Evolutionary conservation across 148 eudicot genomes (phyloP), one percentile per base, ranked within the genome.

Genomic region (Rhododendron ferrugineum): DNA sequence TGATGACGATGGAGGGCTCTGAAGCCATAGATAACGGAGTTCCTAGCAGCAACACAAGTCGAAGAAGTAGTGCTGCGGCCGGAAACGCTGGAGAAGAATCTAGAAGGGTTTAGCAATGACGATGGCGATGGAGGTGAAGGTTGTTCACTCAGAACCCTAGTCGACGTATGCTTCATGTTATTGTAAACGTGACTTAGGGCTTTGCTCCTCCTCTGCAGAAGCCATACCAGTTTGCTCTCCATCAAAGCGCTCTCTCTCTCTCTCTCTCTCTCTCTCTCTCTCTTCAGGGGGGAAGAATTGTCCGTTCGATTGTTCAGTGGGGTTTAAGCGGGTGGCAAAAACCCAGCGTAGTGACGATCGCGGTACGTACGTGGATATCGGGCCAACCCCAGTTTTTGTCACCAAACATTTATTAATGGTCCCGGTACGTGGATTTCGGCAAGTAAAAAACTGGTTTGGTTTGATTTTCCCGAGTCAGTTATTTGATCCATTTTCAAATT

Each of bases 191-290:
- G 83, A 79, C 86, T 84, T 2, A 94, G 18, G 62, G 87, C 36
- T 86, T 90, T 91, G 88, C 80, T 86, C 46, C 66, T 87, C 56
- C 83, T 92, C 88, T 88, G 78, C 60, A 93, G 34, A 32, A 93
- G 82, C 79, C 91, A 87, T 36, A 92, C 91, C 86, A 95, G 68
- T 92, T 91, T 91, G 87, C 87, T 88, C 85, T 84, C 90, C 40
- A 85, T 82, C 93, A 91, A 87, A 40, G 40, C 83, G 20, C 34
- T 40, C 75, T 37, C 83, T 49, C 60, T 77, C 58, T 78, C 82
- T 54, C 84, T 60, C 68, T 81, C 87, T 44, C 66, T 76, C 30
- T 20, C 47, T 46, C 44, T 32, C 44, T 80, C 37, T 37, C 23
- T 54, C 15, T 37, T 6, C 7, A 1, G 0, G 0, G 60, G 46